Base-by-base conservation (phyloP, 2,329 filamentous ascomycete genomes). In the Fusarium devonianum region DNA sequence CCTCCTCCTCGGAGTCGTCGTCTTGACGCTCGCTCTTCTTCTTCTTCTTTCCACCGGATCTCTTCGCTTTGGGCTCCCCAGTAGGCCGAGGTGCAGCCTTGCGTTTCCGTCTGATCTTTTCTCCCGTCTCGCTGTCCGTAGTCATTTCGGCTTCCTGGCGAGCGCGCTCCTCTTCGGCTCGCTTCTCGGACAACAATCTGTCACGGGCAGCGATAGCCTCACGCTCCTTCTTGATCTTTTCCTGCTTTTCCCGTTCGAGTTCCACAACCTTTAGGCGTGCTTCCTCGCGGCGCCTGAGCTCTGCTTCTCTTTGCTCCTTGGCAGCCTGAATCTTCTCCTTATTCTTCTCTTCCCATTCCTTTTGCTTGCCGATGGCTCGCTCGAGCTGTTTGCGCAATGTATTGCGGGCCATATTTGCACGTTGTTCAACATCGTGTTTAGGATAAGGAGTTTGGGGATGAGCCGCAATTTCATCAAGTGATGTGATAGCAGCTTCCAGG, bases 361-460 rank as follows among this genome's bases (percentile, higher is more conserved):
- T 87, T 70, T 99, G 94, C 60, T 84, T 88, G 58, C 90, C 86
- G 36, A 93, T 84, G 4, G 90, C 88, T 64, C 92, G 86, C 66
- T 95, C 90, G 10, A 99, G 83, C 71, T 99, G 93, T 65, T 90
- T 92, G 58, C 90, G 88, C 75, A 96, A 90, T 1, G 95, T 99
- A 70, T 97, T 96, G 53, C 89, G 87, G 58, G 91, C 92, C 94
- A 99, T 99, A 78, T 90, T 96, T 32, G 94, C 93, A 67, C 95
- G 91, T 73, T 95, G 90, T 71, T 97, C 93, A 25, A 99, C 84
- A 62, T 97, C 91, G 52, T 88, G 82, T 63, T 90, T 88, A 6
- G 93, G 94, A 72, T 97, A 99, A 0, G 94, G 95, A 4, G 94
- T 83, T 49, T 84, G 78, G 1, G 83, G 82, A 51, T 84, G 78